Conservation (phyloP, 305 asterid genomes). For the Fraxinus greggii region DNA sequence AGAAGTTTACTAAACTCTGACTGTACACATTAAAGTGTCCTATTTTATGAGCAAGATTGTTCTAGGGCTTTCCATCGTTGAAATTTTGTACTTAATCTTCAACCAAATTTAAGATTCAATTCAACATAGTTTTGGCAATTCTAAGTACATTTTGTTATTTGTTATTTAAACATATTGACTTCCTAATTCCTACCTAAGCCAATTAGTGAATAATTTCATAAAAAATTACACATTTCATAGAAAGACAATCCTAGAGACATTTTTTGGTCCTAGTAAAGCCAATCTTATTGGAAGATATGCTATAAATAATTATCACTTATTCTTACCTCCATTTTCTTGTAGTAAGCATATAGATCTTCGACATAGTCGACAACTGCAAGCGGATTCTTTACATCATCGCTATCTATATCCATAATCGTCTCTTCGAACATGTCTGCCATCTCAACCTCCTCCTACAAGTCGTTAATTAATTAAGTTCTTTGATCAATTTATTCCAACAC, state of each 20-base stretch:
- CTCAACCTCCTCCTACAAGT: constrained; percentile 63
- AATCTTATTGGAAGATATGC: background rate
- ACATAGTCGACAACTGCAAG: constrained; percentile 72
- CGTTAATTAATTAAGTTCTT: background rate
- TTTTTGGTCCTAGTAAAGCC: background rate
- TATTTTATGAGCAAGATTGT: background rate
- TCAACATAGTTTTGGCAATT: background rate
- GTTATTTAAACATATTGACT: background rate
- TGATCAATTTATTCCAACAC: background rate
- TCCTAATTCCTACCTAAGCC: background rate
- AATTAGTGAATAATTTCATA: background rate
- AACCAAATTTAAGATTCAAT: background rate
- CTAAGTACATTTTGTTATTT: background rate
- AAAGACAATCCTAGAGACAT: background rate
- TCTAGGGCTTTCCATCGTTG: background rate
- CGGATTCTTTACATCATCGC: constrained; percentile 57
- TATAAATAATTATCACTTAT: background rate
- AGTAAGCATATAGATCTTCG: constrained; percentile 61
- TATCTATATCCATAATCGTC: constrained; percentile 60
- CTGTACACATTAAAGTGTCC: background rate
- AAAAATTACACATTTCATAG: background rate
- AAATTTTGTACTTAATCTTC: background rate
- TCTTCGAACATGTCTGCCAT: constrained; percentile 93
- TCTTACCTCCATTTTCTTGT: constrained; percentile 75
- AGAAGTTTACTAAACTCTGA: background rate